Evolutionary conservation across 2,329 filamentous ascomycete species (phyloP).

Genomic region (Calonectria pauciramosa): DNA sequence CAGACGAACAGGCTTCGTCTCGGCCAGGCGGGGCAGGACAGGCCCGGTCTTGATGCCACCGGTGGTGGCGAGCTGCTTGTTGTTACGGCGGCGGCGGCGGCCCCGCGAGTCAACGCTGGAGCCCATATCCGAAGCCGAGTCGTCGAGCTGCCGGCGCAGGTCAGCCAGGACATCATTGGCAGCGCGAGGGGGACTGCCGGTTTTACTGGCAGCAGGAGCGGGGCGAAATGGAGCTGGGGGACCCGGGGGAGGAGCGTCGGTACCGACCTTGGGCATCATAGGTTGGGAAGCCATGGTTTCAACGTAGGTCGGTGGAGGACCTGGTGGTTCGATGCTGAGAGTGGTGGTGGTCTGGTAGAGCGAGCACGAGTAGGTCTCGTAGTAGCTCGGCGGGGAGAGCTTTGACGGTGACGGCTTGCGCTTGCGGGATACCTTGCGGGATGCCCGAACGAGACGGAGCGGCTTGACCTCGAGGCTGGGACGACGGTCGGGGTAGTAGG

Average conservation of each 20-base stretch:
- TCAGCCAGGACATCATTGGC: slow-evolving; percentile 35
- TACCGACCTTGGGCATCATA: slow-evolving; percentile 38
- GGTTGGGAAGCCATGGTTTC: slow-evolving; percentile 36
- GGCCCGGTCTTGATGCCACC: slow-evolving; percentile 36
- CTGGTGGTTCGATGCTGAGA: slow-evolving; percentile 32
- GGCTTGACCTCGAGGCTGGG: slow-evolving; percentile 36
- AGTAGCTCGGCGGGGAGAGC: slow-evolving; percentile 30
- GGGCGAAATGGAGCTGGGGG: slow-evolving; percentile 17
- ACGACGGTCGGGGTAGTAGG: slow-evolving; percentile 32
- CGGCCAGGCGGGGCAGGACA: slow-evolving; percentile 33
- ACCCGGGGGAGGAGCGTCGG: slow-evolving; percentile 16
- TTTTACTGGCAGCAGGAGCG: slow-evolving; percentile 8
- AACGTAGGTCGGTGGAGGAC: slow-evolving; percentile 31
- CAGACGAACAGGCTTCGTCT: slow-evolving; percentile 38
- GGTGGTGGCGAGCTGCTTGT: slow-evolving; percentile 35
- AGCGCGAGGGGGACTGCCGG: slow-evolving; percentile 30
- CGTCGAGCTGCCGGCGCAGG: slow-evolving; percentile 37
- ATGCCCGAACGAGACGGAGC: slow-evolving; percentile 35
- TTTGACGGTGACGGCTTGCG: slow-evolving; percentile 19
- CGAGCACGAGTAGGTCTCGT: slow-evolving; percentile 32
- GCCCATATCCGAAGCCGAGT: slow-evolving; percentile 36
- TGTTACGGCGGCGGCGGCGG: slow-evolving; percentile 38
- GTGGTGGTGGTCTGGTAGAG: slow-evolving; percentile 33
- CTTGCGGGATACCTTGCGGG: slow-evolving; percentile 34
- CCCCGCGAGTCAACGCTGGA: slow-evolving; percentile 38